A percentile compares a stretch with the other conserved stretches of the same genome.
These are phyloP conservation scores for Licmophora abbreviata DNA, from an alignment of 108 stramenopile species.

Conservation along the genomic window DNA sequence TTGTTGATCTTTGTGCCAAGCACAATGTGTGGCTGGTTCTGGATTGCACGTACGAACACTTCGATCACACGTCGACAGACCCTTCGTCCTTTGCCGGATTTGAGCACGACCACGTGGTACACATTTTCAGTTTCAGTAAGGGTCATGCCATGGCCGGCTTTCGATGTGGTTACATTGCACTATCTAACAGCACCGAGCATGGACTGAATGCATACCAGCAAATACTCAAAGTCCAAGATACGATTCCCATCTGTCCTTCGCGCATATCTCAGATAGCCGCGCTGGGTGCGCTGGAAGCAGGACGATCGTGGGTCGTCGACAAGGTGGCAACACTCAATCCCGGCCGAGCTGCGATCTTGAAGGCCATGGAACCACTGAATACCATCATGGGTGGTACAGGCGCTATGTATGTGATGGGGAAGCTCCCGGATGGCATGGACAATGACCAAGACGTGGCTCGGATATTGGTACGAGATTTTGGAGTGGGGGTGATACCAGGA, in stretches of 20 bases:
- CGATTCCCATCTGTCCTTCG: conserved; percentile 85
- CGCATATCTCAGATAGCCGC: conserved; percentile 80
- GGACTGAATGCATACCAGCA: conserved; percentile 37
- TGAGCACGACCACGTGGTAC: conserved; percentile 61
- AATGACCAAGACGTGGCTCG: conserved; percentile 48
- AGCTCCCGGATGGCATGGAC: conserved; percentile 46
- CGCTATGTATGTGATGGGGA: conserved; percentile 91
- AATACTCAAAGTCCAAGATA: conserved; percentile 76
- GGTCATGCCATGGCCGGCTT: conserved; percentile 89
- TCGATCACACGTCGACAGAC: conserved; percentile 38
- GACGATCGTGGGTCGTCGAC: conserved; percentile 63
- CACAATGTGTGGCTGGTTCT: conserved; percentile 76
- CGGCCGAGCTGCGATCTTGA: conserved; percentile 60
- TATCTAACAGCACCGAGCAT: conserved; percentile 26
- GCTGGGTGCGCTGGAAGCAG: conserved; percentile 70
- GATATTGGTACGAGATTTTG: conserved; percentile 59
- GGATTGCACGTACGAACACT: conserved; percentile 94
- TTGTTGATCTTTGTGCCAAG: conserved; percentile 58
- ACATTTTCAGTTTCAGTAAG: conserved; percentile 86
- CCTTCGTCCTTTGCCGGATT: conserved; percentile 33
- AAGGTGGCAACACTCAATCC: conserved; percentile 57
- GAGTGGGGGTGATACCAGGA: conserved; percentile 88
- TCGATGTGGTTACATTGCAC: conserved; percentile 82
- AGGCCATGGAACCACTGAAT: conserved; percentile 60
- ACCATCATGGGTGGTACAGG: conserved; percentile 70